phyloP scores from a whole-genome alignment of 371 early-diverging fungal species.

The Synchytrium microbalum region DNA sequence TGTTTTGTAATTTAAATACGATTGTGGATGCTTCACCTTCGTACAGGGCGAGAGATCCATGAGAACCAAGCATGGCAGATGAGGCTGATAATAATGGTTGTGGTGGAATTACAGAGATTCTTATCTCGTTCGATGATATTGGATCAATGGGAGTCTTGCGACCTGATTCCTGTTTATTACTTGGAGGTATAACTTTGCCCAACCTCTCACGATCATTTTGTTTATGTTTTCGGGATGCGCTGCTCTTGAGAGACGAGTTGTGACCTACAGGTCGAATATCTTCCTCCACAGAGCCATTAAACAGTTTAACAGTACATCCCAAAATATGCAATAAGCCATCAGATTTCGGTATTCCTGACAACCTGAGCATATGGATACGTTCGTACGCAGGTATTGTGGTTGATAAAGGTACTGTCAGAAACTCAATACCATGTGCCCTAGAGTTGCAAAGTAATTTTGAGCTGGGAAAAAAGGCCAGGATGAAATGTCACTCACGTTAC shows the following conservation, averaged over 20 bases:
- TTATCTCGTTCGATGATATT: no score
- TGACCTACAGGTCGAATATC: conserved; percentile 57
- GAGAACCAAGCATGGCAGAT: conserved; percentile 14
- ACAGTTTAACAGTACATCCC: conserved; percentile 54
- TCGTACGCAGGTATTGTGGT: conserved; percentile 61
- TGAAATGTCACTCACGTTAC: conserved; percentile 39
- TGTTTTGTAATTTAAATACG: conserved; percentile 53
- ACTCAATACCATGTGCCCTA: conserved; percentile 55
- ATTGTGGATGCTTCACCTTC: conserved; percentile 70
- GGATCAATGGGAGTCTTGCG: no score
- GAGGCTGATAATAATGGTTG: conserved; percentile 55
- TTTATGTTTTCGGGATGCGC: conserved; percentile 30
- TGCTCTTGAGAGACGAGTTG: conserved; percentile 24
- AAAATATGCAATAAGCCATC: conserved; percentile 53
- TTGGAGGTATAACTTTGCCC: not conserved
- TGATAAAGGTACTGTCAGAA: conserved; percentile 48
- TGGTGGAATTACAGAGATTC: conserved; percentile 61
- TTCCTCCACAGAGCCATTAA: conserved; percentile 64
- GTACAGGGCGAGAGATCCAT: conserved; percentile 65
- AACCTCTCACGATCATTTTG: conserved; percentile 25
- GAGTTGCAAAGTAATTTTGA: not conserved
- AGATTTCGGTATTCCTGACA: conserved; percentile 55
- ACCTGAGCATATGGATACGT: conserved; percentile 41
- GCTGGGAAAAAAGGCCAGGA: not conserved
- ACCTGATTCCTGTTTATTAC: not conserved